Evolutionary conservation across 305 asterid genomes (phyloP), one percentile per base, ranked within the genome.

Genomic region (Solanum hybrid): DNA sequence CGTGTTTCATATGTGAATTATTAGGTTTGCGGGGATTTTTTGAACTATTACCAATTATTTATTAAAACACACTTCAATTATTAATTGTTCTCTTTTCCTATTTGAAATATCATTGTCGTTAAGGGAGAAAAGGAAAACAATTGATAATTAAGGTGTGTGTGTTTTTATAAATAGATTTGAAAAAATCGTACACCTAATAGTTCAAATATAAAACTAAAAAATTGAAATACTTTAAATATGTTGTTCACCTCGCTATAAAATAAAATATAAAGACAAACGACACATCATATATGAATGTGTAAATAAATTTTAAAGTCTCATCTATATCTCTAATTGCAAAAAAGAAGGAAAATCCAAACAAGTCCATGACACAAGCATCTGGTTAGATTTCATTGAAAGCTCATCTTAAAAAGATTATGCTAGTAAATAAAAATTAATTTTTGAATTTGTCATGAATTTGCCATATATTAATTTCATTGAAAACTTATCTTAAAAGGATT

Each of bases 141-240:
- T 57, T 57, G 0, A 57, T 17, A 57, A 17, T 6, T 57, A 17
- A 57, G 4, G 1, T 57, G n/a, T 5, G 20, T 2, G 22, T 45
- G 0, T 14, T 2, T 45, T 45, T 45, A 15, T 45, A 45, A 45
- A 45, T 14, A 12, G 0, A 41, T 41, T 41, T 12, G 0, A 45
- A 45, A 14, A 45, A 12, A 5, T 2, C 7, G 9, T 51, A 51
- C 68, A 15, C 68, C n/a, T 51, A 6, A 15, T 57, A 57, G 0
- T 57, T 57, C 5, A 57, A 17, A 17, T 17, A 57, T 57, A 17
- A 57, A 51, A 51, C 3, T 51, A 51, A 45, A 45, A 3, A 17
- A 5, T 17, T 6, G 9, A 57, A 57, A 17, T 17, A 17, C 10
- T 57, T 17, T 17, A 57, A 57, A 17, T 57, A 1, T 17, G 0